Base-by-base conservation (phyloP, 2,329 filamentous ascomycete genomes). In the Pseudogymnoascus sp. region DNA sequence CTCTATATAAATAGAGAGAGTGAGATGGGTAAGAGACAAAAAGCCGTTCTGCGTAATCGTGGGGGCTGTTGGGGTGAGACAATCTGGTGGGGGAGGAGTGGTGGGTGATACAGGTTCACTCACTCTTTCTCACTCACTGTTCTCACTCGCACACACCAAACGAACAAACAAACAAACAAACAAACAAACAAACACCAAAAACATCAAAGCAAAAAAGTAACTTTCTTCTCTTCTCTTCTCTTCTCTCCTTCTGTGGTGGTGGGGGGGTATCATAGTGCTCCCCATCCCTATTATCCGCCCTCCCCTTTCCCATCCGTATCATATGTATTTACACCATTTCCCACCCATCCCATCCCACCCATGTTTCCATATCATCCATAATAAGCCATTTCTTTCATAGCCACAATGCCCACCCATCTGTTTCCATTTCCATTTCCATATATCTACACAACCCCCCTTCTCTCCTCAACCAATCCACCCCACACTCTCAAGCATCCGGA, bases 401-500 rank as follows among this genome's bases (percentile, higher is more conserved):
- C 37, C 37, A 40, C 6, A 37, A 33, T 33, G 10, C 2, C 35
- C 35, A 37, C 14, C 35, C 35, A 37, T 37, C 35, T 37, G 5
- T 37, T 37, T 37, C 35, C 35, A 37, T 31, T 31, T 31, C 28
- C 18, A 44, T 47, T 8, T 11, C 42, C 42, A 47, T 47, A 47
- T 47, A 47, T 47, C 42, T 47, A 47, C 42, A 47, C 18, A 47
- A 12, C 7, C 18, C 18, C 5, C 8, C 18, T 10, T 21, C 23
- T 5, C 11, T 0, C 5, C 11, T 16, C 16, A n/a, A 40, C 5
- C 11, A 5, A 11, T 12, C 10, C 33, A 14, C 4, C 35, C 7
- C n/a, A 28, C 7, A 10, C 38, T 10, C 38, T 10, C 37, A 60
- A 18, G 28, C 53, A 67, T 87, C 84, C 3, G 85, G 84, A 69